Evolutionary conservation across 2,329 filamentous ascomycete genomes (phyloP), one percentile per base, ranked within the genome.

Genomic region (Akanthomyces muscarius): DNA sequence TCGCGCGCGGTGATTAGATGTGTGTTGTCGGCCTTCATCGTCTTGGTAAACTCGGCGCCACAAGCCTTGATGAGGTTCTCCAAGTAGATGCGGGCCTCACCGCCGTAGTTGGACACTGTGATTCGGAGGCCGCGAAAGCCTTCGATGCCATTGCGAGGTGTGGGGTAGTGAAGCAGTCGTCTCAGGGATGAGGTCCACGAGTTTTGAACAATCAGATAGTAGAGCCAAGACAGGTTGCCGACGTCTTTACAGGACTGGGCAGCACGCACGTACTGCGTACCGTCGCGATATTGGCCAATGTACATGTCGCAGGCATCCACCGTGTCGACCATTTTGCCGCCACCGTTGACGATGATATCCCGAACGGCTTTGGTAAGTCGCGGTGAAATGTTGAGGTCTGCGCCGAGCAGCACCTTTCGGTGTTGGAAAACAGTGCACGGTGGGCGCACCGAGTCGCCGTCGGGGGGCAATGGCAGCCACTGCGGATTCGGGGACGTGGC

Each of bases 41-140:
- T 96, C 77, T 96, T 96, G 36, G 95, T 99, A 72, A 92, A 98
- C 65, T 90, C 88, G 10, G 91, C 94, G 18, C 95, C 95, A 18
- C 89, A 83, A 28, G 92, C 92, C 65, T 81, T 86, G 69, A 97
- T 89, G 44, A 99, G 82, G 68, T 97, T 98, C 75, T 98, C 93
- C 5, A 99, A 82, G 71, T 98, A 99, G 59, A 92, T 87, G 53
- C 95, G 87, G 18, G 95, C 92, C 74, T 99, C 95, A 38, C 95
- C 95, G 52, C 92, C 92, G 72, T 99, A 99, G 74, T 98, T 99
- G 6, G 95, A 98, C 6, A 99, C 82, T 63, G 92, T 97, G 70
- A 99, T 95, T 58, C 83, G 86, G 73, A 90, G 81, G 8, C 83
- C 80, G 64, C 89, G 75, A 71, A 99, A 97, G 0, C 91, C 93